A percentile compares a stretch with the other conserved stretches of the same genome.
phyloP scores from a whole-genome alignment of 768 basidiomycete species.

The Crassisporium funariophilum region DNA sequence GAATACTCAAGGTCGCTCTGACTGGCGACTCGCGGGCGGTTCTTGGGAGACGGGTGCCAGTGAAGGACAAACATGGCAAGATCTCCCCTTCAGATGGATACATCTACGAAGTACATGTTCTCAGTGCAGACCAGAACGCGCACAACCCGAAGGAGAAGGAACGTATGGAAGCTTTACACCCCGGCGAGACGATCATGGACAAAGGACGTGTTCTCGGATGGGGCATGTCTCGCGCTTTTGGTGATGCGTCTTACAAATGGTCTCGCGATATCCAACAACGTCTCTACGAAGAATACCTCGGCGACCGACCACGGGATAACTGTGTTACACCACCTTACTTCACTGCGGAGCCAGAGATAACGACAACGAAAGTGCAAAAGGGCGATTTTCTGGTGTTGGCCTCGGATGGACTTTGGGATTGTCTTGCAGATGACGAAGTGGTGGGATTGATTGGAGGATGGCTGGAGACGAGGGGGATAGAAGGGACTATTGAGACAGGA shows the following conservation, averaged over 20 bases:
- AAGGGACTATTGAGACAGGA: conserved; percentile 4
- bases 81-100: no score
- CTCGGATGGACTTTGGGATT: conserved; percentile 59
- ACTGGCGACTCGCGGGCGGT: conserved; percentile 54
- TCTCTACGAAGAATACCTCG: conserved; percentile 35
- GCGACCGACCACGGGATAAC: conserved; percentile 29
- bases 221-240: conserved; percentile 46
- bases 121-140: conserved; percentile 44
- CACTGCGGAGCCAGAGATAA: conserved; percentile 56
- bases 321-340: conserved; percentile 56
- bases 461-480: conserved; percentile 21
- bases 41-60: conserved; percentile 39
- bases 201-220: conserved; percentile 41
- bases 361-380: conserved; percentile 37
- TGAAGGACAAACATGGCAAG: no score
- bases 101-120: conserved; percentile 40
- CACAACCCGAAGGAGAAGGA: conserved; percentile 39
- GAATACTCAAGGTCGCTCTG: conserved; percentile 42
- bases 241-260: conserved; percentile 50
- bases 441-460: conserved; percentile 42
- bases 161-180: conserved; percentile 40
- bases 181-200: conserved; percentile 37
- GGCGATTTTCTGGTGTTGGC: conserved; percentile 62
- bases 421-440: conserved; percentile 53
- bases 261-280: conserved; percentile 34